phyloP scores from a whole-genome alignment of 495 filamentous ascomycete species.

The Amorphotheca resinae region DNA sequence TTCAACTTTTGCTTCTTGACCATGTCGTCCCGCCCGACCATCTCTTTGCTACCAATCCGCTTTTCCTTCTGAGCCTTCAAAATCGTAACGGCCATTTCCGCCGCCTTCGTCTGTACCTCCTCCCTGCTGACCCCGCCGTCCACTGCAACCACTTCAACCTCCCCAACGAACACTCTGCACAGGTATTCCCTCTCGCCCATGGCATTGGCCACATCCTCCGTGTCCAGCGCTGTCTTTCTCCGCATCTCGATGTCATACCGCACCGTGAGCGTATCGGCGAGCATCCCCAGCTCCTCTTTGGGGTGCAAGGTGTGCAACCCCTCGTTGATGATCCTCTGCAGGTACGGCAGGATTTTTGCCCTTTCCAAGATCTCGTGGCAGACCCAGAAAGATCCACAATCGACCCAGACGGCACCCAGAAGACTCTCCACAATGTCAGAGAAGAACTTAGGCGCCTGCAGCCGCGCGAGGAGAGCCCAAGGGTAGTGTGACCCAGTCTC shows the following conservation, averaged over 20 bases:
- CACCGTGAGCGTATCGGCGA: slow-evolving; percentile 40
- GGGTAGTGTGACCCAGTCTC: slow-evolving; percentile 44
- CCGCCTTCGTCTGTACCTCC: slow-evolving; percentile 45
- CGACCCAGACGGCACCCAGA: slow-evolving; percentile 77
- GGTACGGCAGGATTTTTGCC: slow-evolving; percentile 50
- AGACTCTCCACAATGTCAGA: slow-evolving; percentile 77
- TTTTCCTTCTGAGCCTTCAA: slow-evolving; percentile 6
- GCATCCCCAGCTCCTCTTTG: slow-evolving; percentile 51
- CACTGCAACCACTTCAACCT: slow-evolving; percentile 31
- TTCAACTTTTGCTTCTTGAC: too few species aligned
- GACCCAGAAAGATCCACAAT: slow-evolving; percentile 49
- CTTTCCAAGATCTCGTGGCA: slow-evolving; percentile 48
- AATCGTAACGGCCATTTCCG: slow-evolving; percentile 33
- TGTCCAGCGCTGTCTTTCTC: slow-evolving; percentile 9
- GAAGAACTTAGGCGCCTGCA: slow-evolving; percentile 67
- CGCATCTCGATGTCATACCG: slow-evolving; percentile 27
- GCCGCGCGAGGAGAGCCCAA: slow-evolving; percentile 54
- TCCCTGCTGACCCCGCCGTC: slow-evolving; percentile 34
- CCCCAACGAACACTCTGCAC: slow-evolving; percentile 34
- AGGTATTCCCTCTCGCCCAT: slow-evolving; percentile 2
- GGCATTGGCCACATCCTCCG: slow-evolving; percentile 1
- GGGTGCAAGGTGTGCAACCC: slow-evolving; percentile 58
- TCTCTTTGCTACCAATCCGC: too few species aligned
- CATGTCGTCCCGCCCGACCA: too few species aligned
- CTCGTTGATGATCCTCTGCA: slow-evolving; percentile 47